Percentiles rank a stretch among this genome's conserved stretches.
Conservation (phyloP, 257 asterid genomes). For the Fraxinus americana region DNA sequence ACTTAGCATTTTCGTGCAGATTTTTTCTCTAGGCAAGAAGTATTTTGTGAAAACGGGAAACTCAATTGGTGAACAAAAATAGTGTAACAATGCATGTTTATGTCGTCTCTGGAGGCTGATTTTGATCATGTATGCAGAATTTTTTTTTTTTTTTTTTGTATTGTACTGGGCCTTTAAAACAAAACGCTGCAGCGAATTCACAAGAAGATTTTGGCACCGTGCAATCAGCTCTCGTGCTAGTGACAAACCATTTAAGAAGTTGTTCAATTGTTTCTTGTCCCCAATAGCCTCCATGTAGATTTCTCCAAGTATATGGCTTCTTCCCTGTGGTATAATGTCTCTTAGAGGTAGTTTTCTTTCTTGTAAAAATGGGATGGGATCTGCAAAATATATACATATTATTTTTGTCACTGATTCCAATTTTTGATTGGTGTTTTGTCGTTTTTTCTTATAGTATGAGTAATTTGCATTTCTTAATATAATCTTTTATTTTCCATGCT, state of each 20-base stretch:
- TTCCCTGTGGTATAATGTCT: neutral
- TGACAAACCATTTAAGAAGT: neutral
- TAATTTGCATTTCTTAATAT: no score
- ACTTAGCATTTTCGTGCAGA: conserved; percentile 7
- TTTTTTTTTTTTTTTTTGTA: no score
- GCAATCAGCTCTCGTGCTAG: neutral
- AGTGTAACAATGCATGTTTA: neutral
- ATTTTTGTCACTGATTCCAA: no score
- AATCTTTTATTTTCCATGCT: no score
- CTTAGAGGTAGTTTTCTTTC: no score
- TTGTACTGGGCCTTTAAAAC: no score
- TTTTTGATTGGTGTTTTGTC: no score
- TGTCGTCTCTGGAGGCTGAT: neutral
- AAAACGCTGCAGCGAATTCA: neutral
- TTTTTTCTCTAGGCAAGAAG: neutral
- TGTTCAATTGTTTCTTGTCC: neutral
- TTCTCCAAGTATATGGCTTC: neutral
- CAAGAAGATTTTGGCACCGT: neutral
- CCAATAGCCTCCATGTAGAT: neutral
- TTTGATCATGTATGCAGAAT: neutral
- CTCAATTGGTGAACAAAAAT: conserved; percentile 10
- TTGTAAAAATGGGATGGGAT: no score
- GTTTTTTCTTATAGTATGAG: no score
- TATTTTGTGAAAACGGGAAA: neutral
- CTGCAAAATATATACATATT: no score